Percentiles rank a stretch among this genome's conserved stretches.
Evolutionary conservation across 805 yeast genomes (phyloP).

Genomic region (Metahyphopichia silvanorum): DNA sequence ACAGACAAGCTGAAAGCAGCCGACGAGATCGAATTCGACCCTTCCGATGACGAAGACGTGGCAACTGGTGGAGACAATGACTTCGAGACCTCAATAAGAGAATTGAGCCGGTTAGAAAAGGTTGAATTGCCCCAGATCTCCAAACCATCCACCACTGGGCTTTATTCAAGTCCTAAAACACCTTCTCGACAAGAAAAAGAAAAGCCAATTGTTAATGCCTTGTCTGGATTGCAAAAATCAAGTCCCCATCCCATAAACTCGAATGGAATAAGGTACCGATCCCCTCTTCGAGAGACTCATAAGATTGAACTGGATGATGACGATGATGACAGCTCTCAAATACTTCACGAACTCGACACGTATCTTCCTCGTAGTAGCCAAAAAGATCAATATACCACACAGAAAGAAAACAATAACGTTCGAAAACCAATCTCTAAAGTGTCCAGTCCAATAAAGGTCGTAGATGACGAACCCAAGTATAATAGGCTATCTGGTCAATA

Average conservation of each 20-base stretch:
- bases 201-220: too few species aligned
- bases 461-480: constrained; percentile 4
- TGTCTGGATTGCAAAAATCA: too few species aligned
- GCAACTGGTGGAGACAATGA: constrained; percentile 5
- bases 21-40: constrained; percentile 22
- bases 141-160: too few species aligned
- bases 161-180: too few species aligned
- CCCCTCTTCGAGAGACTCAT: too few species aligned
- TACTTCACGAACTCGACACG: constrained; percentile 16
- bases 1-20: background rate
- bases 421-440: constrained; percentile 1
- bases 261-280: too few species aligned
- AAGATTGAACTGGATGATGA: too few species aligned
- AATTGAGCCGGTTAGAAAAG: constrained; percentile 1
- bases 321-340: constrained; percentile 5
- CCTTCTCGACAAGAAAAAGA: too few species aligned
- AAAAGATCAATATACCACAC: background rate
- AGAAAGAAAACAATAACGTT: background rate
- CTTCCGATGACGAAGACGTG: constrained; percentile 17
- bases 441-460: constrained; percentile 1
- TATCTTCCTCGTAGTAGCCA: constrained; percentile 5
- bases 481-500: constrained; percentile 16
- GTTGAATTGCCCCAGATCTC: constrained; percentile 4
- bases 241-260: too few species aligned
- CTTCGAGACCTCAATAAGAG: constrained; percentile 1